Base-by-base conservation (phyloP, 2,329 filamentous ascomycete genomes). In the Fusarium poae region DNA sequence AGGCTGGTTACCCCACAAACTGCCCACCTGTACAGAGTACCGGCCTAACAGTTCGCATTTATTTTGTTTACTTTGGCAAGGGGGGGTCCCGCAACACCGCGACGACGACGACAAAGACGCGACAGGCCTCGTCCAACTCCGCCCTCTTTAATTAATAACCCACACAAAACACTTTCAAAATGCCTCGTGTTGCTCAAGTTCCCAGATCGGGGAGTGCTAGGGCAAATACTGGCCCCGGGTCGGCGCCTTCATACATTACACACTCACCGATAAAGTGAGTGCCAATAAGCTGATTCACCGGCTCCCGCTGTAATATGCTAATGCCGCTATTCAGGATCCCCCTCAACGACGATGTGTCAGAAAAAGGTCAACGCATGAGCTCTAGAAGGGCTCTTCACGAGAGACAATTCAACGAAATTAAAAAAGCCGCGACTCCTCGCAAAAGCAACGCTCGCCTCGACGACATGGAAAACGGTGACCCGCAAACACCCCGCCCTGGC, bases 281-380 rank as follows among this genome's bases (percentile, higher is more conserved):
- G 29, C 27, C 32, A 49, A 48, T 29, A 49, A 21, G 20, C 44
- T 42, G 45, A 65, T 57, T 46, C 49, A 56, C 37, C 35, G 48
- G 32, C 44, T 63, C 70, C 59, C 53, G 35, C 30, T 25, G 34
- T 9, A n/a, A 21, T 43, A 50, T 65, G 49, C 63, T 70, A 55
- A 64, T 34, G 57, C 67, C 55, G 52, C 58, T 62, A 30, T 44
- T 20, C 44, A 97, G 93, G 78, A 97, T 99, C 63, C 94, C 96
- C 35, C 88, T 99, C 67, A 98, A 98, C 82, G 96, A 99, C 82
- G 96, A 99, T 84, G 90, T 89, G 64, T 89, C 91, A 73, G 96
- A 99, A 82, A 97, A 97, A 80, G 94, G 94, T 49, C 91, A 91
- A 73, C 91, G 96, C 50, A 85, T 95, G 75, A 92, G 96, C 77